Evolutionary conservation across 2,329 filamentous ascomycete species (phyloP).

Genomic region (Calycina herbarum): DNA sequence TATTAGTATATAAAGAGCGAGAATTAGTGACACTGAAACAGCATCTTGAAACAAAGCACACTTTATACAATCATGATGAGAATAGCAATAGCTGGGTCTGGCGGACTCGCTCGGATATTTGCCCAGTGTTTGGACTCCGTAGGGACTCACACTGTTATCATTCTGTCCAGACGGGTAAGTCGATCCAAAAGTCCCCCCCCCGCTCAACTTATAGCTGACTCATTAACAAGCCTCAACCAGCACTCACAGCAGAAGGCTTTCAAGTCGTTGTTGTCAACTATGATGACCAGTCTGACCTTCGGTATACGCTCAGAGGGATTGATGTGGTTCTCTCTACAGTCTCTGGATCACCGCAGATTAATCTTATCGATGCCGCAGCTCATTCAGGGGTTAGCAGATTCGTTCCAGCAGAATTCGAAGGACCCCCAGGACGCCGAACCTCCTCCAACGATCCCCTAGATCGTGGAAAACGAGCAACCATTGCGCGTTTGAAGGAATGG

Average conservation of each 20-base stretch:
- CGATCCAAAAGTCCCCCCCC: background rate
- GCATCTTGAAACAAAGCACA: slow-evolving; percentile 1
- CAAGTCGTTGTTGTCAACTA: slow-evolving; percentile 73
- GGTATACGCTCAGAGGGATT: slow-evolving; percentile 67
- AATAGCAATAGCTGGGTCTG: slow-evolving; percentile 62
- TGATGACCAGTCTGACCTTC: slow-evolving; percentile 54
- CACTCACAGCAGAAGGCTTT: slow-evolving; percentile 46
- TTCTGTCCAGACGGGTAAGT: slow-evolving; percentile 66
- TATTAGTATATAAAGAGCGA: slow-evolving; percentile 21
- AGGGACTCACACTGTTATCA: slow-evolving; percentile 62
- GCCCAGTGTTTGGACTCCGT: slow-evolving; percentile 61
- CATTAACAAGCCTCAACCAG: slow-evolving; percentile 37
- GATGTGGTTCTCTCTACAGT: slow-evolving; percentile 77
- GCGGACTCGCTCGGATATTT: slow-evolving; percentile 58
- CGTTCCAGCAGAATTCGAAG: slow-evolving; percentile 76
- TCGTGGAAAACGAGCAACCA: slow-evolving; percentile 56
- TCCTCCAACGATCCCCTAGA: slow-evolving; percentile 57
- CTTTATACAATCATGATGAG: slow-evolving; percentile 47
- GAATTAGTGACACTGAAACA: slow-evolving; percentile 10
- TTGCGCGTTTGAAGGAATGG: slow-evolving; percentile 57
- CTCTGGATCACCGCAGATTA: slow-evolving; percentile 63
- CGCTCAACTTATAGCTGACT: slow-evolving; percentile 14
- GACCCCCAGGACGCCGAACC: slow-evolving; percentile 55
- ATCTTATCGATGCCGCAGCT: slow-evolving; percentile 71
- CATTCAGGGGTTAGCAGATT: slow-evolving; percentile 65